These are phyloP conservation scores for Yarrowia keelungensis DNA, from an alignment of 805 yeast genomes.

Conservation along the genomic window DNA sequence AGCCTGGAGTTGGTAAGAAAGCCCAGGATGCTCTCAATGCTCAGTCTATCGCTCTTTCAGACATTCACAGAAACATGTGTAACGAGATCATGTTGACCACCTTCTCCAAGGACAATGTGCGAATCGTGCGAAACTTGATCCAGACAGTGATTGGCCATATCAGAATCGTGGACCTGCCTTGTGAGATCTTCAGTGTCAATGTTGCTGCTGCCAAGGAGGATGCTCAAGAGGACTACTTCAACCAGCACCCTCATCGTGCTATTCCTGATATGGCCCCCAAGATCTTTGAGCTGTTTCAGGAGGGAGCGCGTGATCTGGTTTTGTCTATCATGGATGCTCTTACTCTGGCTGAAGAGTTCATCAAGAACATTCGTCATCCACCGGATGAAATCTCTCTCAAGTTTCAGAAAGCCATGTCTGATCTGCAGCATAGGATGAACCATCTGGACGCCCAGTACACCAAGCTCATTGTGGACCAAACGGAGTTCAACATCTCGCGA, in stretches of 20 bases:
- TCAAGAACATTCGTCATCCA: slow-evolving; percentile 31
- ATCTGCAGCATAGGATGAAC: slow-evolving; percentile 26
- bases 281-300: slow-evolving; percentile 26
- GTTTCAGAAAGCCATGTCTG: slow-evolving; percentile 20
- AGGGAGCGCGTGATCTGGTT: slow-evolving; percentile 24
- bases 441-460: slow-evolving; percentile 34
- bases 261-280: slow-evolving; percentile 31
- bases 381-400: slow-evolving; percentile 14
- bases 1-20: slow-evolving; percentile 42
- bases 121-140: slow-evolving; percentile 54
- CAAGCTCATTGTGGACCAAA: slow-evolving; percentile 22
- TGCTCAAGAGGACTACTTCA: slow-evolving; percentile 30
- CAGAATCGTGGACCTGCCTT: slow-evolving; percentile 51
- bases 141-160: slow-evolving; percentile 54
- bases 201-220: not conserved
- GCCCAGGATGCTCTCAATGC: slow-evolving; percentile 50
- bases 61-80: slow-evolving; percentile 55
- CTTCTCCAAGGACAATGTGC: slow-evolving; percentile 49
- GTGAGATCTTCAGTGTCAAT: slow-evolving; percentile 25
- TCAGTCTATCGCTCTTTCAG: slow-evolving; percentile 51
- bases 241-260: slow-evolving; percentile 13
- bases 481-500: slow-evolving; percentile 20
- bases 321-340: slow-evolving; percentile 16
- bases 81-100: slow-evolving; percentile 53
- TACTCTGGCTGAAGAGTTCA: slow-evolving; percentile 17